Evolutionary conservation across 805 yeast genomes (phyloP), one percentile per base, ranked within the genome.

Genomic region (Pichia cephalocereana): DNA sequence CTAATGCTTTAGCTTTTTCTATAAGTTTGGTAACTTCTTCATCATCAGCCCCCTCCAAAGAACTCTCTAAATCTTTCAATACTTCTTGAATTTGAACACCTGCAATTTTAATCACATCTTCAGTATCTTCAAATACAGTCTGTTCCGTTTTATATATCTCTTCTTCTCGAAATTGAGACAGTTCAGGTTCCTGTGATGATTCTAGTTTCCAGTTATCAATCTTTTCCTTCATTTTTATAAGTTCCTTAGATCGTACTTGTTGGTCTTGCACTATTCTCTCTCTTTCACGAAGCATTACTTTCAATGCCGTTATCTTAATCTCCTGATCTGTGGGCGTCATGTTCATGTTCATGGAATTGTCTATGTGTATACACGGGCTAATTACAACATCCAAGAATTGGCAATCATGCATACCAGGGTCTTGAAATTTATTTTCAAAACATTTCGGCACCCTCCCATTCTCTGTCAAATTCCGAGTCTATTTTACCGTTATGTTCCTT

Each of bases 261-360:
- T 14, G 17, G 8, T 34, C 37, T 18, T 12, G n/a, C 12, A 34
- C 17, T 14, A 34, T 34, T 8, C 37, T 9, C n/a, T 59, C 59
- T 52, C 80, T 80, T 60, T 88, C 96, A 54, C 84, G 84, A 38
- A 81, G 57, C 15, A 88, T 68, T 52, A 95, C 72, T 51, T 75
- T 72, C 45, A 87, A 69, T 1, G 96, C 89, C 49, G 75, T 78
- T 37, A 76, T 71, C 56, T 85, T 86, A 61, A 87, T 84, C 57
- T 83, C 85, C 39, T 85, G 65, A 51, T 73, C 79, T 2, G 86
- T 70, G 31, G 91, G 93, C 2, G 87, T 72, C 85, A 83, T 37
- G 19, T 30, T 30, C 32, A 30, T 23, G 7, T 23, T 23, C 4
- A 23, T 23, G 26, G 26, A 23, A 23, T 23, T 23, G 26, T 23